Evolutionary conservation across 805 yeast genomes (phyloP).

Genomic region (Limtongozyma cylindracea): DNA sequence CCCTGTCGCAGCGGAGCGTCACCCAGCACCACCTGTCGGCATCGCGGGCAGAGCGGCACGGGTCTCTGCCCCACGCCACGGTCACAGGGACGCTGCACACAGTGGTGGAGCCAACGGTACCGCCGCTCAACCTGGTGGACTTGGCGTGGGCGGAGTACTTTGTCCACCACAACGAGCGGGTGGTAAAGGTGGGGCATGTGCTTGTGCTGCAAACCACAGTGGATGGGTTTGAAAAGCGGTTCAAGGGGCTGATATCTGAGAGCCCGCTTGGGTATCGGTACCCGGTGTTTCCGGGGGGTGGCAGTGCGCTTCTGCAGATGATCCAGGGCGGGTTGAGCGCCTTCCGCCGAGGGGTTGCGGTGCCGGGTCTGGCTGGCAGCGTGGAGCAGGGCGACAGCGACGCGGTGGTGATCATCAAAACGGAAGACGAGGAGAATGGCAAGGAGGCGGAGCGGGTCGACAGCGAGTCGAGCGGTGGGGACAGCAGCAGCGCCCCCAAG

Average conservation of each 20-base stretch:
- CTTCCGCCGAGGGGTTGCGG: too few relatives aligned
- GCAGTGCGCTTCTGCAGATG: too few relatives aligned
- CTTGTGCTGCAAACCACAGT: constrained; percentile 15
- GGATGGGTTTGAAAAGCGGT: constrained; percentile 26
- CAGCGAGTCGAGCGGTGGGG: too few relatives aligned
- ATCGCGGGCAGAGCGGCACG: neutral
- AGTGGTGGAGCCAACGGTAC: constrained; percentile 11
- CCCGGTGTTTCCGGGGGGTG: too few relatives aligned
- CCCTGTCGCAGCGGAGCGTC: constrained; percentile 11
- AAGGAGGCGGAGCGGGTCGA: too few relatives aligned
- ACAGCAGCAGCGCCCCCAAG: too few relatives aligned
- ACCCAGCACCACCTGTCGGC: constrained; percentile 7
- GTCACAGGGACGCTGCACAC: constrained; percentile 5
- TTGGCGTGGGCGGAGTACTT: constrained; percentile 31
- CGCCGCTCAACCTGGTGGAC: constrained; percentile 26
- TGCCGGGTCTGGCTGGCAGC: too few relatives aligned
- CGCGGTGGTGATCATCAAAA: too few relatives aligned
- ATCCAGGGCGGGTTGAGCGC: too few relatives aligned
- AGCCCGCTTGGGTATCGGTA: too few relatives aligned
- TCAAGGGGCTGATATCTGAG: constrained; percentile 29
- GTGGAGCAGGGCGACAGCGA: too few relatives aligned
- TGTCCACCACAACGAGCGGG: constrained; percentile 29
- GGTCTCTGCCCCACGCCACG: constrained; percentile 1
- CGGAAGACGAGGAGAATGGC: too few relatives aligned
- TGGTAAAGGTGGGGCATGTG: constrained; percentile 29